phyloP scores from a whole-genome alignment of 1,139 yeast genomes.

The Pichia sp. region DNA sequence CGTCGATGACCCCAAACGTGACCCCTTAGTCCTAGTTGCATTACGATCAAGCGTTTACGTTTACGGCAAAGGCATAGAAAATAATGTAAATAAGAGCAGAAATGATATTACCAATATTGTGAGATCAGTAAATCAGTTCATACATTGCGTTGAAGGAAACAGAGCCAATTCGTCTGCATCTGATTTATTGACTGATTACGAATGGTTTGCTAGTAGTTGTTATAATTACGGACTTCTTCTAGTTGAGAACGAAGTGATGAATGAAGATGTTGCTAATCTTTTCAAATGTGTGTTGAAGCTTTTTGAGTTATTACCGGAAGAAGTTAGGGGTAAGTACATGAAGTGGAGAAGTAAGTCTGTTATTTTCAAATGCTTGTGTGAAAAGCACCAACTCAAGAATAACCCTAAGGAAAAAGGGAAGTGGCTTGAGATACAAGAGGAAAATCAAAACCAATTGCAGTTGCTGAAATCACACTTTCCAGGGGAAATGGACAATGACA shows the following conservation, averaged over 20 bases:
- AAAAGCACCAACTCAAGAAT: slow-evolving; percentile 2
- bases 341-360: slow-evolving; percentile 6
- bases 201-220: slow-evolving; percentile 23
- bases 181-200: slow-evolving; percentile 15
- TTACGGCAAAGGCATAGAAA: slow-evolving; percentile 17
- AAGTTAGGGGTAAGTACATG: not conserved
- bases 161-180: not conserved
- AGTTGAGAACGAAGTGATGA: not conserved
- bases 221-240: slow-evolving; percentile 7
- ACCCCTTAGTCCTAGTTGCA: slow-evolving; percentile 18
- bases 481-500: slow-evolving; percentile 1
- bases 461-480: not conserved
- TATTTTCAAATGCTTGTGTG: slow-evolving; percentile 4
- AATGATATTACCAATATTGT: slow-evolving; percentile 1
- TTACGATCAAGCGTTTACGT: slow-evolving; percentile 23
- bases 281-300: not conserved
- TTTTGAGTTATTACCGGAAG: not conserved
- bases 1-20: slow-evolving; percentile 3
- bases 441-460: not conserved
- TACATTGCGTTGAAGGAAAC: not conserved
- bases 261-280: slow-evolving; percentile 5
- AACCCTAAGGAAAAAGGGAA: no score
- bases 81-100: not conserved
- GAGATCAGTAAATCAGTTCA: slow-evolving; percentile 4
- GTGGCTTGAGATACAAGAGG: slow-evolving; percentile 2